These are phyloP conservation scores for Pseudocercospora pini-densiflorae DNA, from an alignment of 2,329 filamentous ascomycete species.

Conservation along the genomic window DNA sequence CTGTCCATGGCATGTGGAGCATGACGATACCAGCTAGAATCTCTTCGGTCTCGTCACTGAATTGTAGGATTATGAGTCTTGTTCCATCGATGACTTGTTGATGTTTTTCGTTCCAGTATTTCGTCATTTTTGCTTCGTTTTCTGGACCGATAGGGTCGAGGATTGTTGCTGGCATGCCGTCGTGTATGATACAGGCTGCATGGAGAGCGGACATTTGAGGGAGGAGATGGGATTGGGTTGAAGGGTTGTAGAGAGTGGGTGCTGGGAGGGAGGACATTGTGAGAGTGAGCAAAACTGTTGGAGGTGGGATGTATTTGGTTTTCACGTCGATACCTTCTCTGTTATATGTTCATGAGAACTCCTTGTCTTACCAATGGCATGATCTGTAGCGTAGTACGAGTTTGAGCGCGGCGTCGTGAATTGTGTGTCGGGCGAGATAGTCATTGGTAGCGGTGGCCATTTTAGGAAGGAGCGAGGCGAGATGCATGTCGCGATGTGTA, in stretches of 20 bases:
- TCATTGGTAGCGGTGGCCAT: neutral
- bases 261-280: conserved; percentile 22
- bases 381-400: neutral
- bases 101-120: conserved; percentile 62
- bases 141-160: conserved; percentile 41
- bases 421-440: too few species aligned
- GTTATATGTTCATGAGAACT: too few species aligned
- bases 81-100: conserved; percentile 52
- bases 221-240: conserved; percentile 56
- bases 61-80: conserved; percentile 54
- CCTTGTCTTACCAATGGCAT: neutral
- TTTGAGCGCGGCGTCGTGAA: neutral
- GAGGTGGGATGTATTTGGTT: too few species aligned
- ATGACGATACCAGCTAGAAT: conserved; percentile 63
- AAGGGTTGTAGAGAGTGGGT: conserved; percentile 26
- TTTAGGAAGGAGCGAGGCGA: neutral
- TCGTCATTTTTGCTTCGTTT: conserved; percentile 51
- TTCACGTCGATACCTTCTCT: neutral
- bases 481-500: neutral
- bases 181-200: conserved; percentile 62
- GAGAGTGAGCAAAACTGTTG: too few species aligned
- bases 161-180: conserved; percentile 62
- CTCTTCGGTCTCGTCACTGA: conserved; percentile 16
- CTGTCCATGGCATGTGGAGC: conserved; percentile 56
- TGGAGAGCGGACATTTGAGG: conserved; percentile 64